These are phyloP conservation scores for Zasmidium cellare DNA, from an alignment of 2,329 filamentous ascomycete genomes.

Conservation along the genomic window DNA sequence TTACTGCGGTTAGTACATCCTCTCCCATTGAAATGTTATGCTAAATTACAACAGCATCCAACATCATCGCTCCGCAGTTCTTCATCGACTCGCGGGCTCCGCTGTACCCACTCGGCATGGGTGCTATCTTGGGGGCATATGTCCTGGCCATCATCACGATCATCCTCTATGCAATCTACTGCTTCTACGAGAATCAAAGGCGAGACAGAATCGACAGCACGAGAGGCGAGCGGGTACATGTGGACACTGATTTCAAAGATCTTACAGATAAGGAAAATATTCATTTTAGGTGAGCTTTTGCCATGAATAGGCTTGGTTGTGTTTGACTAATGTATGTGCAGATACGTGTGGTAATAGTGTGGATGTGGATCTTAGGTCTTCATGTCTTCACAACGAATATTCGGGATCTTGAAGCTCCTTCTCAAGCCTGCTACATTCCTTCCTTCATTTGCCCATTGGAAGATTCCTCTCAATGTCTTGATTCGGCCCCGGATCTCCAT, in stretches of 20 bases:
- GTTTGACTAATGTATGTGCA: not conserved
- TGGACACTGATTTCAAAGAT: constrained; percentile 10
- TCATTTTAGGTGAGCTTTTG: constrained; percentile 13
- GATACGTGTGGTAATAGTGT: not conserved
- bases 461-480: no score
- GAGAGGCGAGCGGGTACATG: constrained; percentile 10
- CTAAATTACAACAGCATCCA: constrained; percentile 4
- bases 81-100: constrained; percentile 13
- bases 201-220: constrained; percentile 9
- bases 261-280: constrained; percentile 16
- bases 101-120: constrained; percentile 12
- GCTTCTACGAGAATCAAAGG: constrained; percentile 15
- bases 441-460: no score
- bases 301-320: not conserved
- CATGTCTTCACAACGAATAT: no score
- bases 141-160: constrained; percentile 16
- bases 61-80: constrained; percentile 21
- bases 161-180: constrained; percentile 12
- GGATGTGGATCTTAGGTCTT: no score
- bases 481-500: no score
- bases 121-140: constrained; percentile 14
- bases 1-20: constrained; percentile 23
- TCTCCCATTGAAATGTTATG: no score
- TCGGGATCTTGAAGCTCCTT: no score
- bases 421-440: no score